Evolutionary conservation across 2,329 filamentous ascomycete species (phyloP), one percentile per base, ranked within the genome.

Genomic region (Ceratocystis alfenasii): DNA sequence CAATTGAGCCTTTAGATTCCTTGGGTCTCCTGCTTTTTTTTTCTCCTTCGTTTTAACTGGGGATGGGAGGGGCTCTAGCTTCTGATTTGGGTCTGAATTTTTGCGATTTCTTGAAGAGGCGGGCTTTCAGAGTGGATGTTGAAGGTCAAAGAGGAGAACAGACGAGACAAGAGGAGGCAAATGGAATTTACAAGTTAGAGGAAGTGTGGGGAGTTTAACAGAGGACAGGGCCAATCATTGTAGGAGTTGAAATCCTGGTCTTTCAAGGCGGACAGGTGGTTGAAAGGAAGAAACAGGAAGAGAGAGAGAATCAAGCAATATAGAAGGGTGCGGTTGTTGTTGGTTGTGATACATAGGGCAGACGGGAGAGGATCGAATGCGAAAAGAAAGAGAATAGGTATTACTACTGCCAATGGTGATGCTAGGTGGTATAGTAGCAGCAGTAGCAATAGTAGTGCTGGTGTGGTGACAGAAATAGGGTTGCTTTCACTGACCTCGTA

Each of bases 171-270:
- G 28, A 33, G 53, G 53, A 59, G 28, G 53, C 53, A 57, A 57
- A 57, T 30, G 25, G 53, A 57, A 57, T 57, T 57, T 30, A 57
- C 25, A 30, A 53, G 48, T 53, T 53, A 25, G 33, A 59, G 53
- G 28, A 30, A 59, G 33, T 41, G 53, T 59, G 53, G 53, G 22
- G 53, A 59, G 53, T 59, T 59, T 59, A 28, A 59, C 25, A n/a
- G 28, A 30, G 25, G 17, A 30, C 33, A n/a, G 53, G 53, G 28
- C 53, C 53, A 59, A 59, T 59, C 53, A 59, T 59, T 10, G n/a
- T 30, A 33, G 53, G 28, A 25, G 10, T 17, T 59, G 25, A 33
- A 59, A 59, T 59, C 53, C 53, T 33, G n/a, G 7, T 25, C 12
- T 59, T 59, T 17, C 28, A 33, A 33, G 53, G 46, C 46, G 22